A percentile compares a stretch with the other conserved stretches of the same genome.
These are phyloP conservation scores for Apostasia shenzhenica DNA, from an alignment of 106 monocot species.

Conservation along the genomic window DNA sequence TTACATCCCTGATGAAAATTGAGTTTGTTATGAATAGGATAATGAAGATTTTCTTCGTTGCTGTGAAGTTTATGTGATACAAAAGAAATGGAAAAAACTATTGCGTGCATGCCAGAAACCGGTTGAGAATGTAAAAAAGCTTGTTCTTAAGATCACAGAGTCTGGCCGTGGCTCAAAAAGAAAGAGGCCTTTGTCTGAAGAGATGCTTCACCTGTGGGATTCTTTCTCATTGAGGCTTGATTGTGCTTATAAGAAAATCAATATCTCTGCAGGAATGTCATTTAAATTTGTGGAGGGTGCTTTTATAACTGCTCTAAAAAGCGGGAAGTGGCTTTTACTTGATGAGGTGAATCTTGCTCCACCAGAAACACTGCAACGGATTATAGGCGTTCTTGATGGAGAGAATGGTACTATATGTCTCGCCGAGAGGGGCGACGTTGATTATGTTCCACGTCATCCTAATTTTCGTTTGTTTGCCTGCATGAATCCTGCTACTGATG, in stretches of 20 bases:
- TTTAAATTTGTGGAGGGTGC: slow-evolving; percentile 96
- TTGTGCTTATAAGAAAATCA: slow-evolving; percentile 49
- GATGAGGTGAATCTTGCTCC: slow-evolving; percentile 99
- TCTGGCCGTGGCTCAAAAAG: slow-evolving; percentile 41
- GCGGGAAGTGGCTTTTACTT: slow-evolving; percentile 89
- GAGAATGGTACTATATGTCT: slow-evolving; percentile 71
- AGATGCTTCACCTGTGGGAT: slow-evolving; percentile 46
- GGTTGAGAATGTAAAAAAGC: slow-evolving; percentile 20
- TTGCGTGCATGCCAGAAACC: slow-evolving; percentile 30
- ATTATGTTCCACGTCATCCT: slow-evolving; percentile 60
- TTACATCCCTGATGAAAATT: background rate
- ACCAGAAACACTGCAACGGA: slow-evolving; percentile 77
- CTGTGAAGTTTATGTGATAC: slow-evolving; percentile 42
- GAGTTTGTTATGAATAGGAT: slow-evolving; percentile 23
- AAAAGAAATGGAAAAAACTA: slow-evolving; percentile 82
- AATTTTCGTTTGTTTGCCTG: slow-evolving; percentile 85
- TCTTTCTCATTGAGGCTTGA: slow-evolving; percentile 49
- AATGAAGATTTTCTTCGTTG: slow-evolving; percentile 42
- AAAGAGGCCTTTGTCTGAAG: slow-evolving; percentile 50
- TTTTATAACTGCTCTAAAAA: slow-evolving; percentile 80
- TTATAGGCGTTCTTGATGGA: slow-evolving; percentile 81
- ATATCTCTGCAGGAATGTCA: slow-evolving; percentile 43
- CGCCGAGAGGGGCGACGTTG: slow-evolving; percentile 86
- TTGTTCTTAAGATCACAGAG: slow-evolving; percentile 13
- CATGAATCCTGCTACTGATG: slow-evolving; percentile 99